Evolutionary conservation across 2,329 filamentous ascomycete species (phyloP), one percentile per base, ranked within the genome.

Genomic region (Penicillium sp.): DNA sequence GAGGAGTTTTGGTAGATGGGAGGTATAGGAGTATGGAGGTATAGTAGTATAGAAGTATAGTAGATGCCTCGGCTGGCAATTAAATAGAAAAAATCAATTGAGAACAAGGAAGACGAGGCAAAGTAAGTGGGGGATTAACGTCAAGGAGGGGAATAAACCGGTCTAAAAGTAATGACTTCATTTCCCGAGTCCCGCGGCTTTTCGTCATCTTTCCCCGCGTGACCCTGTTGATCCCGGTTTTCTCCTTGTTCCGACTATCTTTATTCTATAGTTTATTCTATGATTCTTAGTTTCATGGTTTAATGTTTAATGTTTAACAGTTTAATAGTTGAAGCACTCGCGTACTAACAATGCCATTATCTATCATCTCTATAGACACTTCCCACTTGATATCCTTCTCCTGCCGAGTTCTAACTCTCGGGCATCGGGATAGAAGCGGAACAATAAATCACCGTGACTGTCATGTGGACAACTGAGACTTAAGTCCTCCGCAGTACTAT

Each of bases 161-260:
- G 46, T 46, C 49, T 54, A 56, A 55, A 53, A 43, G 44, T 22
- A 44, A 48, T 52, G 51, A 54, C 49, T 42, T 51, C 50, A 54
- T 32, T 32, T 26, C 38, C 44, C 34, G 40, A 39, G 14, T 40
- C 35, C 47, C 32, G 41, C 35, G 16, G 31, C 47, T 57, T 57
- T 57, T 57, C 53, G 53, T 57, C 55, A 56, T 54, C 37, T 27
- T 57, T 52, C 55, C 55, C 55, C 55, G 53, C 50, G 49, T 57
- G 55, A 58, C 52, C 41, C 10, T 18, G 22, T 20, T 22, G 38
- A 38, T 46, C 44, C 44, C 44, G 44, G 44, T 46, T 46, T 46
- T 41, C 38, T 20, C 44, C 44, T 46, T 40, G n/a, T 20, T 20
- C 18, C 18, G 18, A 20, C 18, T 20, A 1, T n/a, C n/a, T n/a